Evolutionary conservation across 225 moss, liverwort and hornwort genomes (phyloP).

Genomic region (Lunularia cruciata): DNA sequence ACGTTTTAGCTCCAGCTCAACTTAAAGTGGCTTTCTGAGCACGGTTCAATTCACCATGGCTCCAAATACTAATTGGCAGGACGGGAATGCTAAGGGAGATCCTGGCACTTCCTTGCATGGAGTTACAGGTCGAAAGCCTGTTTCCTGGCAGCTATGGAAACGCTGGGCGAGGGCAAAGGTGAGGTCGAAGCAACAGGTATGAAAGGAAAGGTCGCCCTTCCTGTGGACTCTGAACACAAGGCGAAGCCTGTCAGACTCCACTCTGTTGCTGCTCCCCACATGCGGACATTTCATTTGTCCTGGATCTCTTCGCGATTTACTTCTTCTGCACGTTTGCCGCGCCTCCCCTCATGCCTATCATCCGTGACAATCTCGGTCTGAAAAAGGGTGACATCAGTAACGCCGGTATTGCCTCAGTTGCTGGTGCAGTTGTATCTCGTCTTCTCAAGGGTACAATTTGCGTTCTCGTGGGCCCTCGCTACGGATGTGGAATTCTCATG

Average conservation of each 20-base stretch:
- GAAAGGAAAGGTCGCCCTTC: slow-evolving; percentile 33
- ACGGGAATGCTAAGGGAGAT: slow-evolving; percentile 22
- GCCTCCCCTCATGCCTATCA: slow-evolving; percentile 81
- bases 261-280: slow-evolving; percentile 67
- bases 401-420: slow-evolving; percentile 65
- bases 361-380: slow-evolving; percentile 72
- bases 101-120: slow-evolving; percentile 68
- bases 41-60: too few species aligned
- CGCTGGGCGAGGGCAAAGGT: neutral
- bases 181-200: slow-evolving; percentile 1
- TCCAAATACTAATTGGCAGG: slow-evolving; percentile 5
- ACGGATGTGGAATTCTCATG: slow-evolving; percentile 67
- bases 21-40: too few species aligned
- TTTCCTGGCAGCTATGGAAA: neutral
- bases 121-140: slow-evolving; percentile 48
- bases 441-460: slow-evolving; percentile 80
- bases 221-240: slow-evolving; percentile 89
- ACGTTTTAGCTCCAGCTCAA: too few species aligned
- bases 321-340: slow-evolving; percentile 89
- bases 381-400: slow-evolving; percentile 65
- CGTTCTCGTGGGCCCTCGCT: slow-evolving; percentile 80
- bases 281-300: slow-evolving; percentile 76
- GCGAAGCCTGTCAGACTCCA: slow-evolving; percentile 59
- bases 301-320: slow-evolving; percentile 83
- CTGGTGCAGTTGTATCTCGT: slow-evolving; percentile 73